Evolutionary conservation across 2,329 filamentous ascomycete genomes (phyloP).

Genomic region (Diaporthe caulivora): DNA sequence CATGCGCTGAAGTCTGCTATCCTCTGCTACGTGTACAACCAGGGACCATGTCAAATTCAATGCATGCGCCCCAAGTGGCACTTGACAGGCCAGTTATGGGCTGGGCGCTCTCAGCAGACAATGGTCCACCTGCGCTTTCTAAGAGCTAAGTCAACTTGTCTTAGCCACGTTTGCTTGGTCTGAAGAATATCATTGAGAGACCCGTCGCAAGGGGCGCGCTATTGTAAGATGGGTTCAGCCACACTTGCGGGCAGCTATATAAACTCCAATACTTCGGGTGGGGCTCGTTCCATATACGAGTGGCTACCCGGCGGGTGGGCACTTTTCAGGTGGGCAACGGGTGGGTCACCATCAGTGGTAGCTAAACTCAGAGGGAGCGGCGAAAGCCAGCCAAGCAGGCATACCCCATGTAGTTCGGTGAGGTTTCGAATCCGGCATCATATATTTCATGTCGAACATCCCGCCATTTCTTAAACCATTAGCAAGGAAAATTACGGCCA

Average conservation of each 20-base stretch:
- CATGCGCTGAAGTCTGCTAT: too few relatives aligned
- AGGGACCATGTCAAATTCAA: too few relatives aligned
- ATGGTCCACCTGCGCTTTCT: too few relatives aligned
- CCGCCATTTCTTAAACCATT: not conserved
- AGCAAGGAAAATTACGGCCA: not conserved
- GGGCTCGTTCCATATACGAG: not conserved
- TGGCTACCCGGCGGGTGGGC: not conserved
- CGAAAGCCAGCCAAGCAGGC: not conserved
- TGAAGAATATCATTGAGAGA: too few relatives aligned
- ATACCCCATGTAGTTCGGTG: not conserved
- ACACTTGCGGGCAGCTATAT: not conserved
- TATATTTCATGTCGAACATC: not conserved
- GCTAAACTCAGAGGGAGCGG: fast-evolving
- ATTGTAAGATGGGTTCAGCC: not conserved
- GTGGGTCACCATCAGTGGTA: not conserved
- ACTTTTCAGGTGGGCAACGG: not conserved
- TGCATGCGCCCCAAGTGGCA: too few relatives aligned
- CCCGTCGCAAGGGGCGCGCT: not conserved
- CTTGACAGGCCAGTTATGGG: too few relatives aligned
- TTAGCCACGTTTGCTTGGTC: too few relatives aligned
- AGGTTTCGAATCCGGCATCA: not conserved
- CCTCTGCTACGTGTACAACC: too few relatives aligned
- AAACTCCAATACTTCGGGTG: not conserved
- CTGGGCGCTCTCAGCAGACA: too few relatives aligned
- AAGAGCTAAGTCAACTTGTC: too few relatives aligned